A percentile compares a stretch with the other conserved stretches of the same genome.
Evolutionary conservation across 352 stramenopile species (phyloP).

Genomic region (Phytophthora boehmeriae): DNA sequence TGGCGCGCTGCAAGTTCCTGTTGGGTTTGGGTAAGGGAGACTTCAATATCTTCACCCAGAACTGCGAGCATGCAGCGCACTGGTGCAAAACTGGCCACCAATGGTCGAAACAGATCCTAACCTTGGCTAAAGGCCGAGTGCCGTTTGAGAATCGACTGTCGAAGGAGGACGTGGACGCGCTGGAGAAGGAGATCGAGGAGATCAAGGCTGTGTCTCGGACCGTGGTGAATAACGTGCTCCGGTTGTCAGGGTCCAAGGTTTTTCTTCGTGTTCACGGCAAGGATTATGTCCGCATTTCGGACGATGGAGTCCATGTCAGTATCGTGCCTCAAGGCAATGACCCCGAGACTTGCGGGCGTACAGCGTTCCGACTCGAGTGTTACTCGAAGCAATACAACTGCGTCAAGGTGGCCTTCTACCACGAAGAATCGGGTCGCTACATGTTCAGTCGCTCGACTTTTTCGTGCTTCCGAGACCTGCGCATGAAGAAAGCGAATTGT

Average conservation of each 20-base stretch:
- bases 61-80: slow-evolving; percentile 81
- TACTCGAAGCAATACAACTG: slow-evolving; percentile 82
- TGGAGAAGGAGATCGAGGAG: slow-evolving; percentile 66
- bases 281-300: slow-evolving; percentile 53
- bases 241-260: slow-evolving; percentile 56
- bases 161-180: slow-evolving; percentile 66
- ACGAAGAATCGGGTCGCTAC: slow-evolving; percentile 60
- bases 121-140: slow-evolving; percentile 48
- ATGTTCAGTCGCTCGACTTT: slow-evolving; percentile 81
- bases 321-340: slow-evolving; percentile 46
- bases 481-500: slow-evolving; percentile 74
- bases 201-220: slow-evolving; percentile 63
- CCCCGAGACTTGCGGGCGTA: slow-evolving; percentile 43
- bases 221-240: slow-evolving; percentile 67
- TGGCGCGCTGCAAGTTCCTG: slow-evolving; percentile 77
- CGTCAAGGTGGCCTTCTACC: slow-evolving; percentile 77
- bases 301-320: slow-evolving; percentile 50
- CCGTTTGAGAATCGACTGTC: slow-evolving; percentile 67
- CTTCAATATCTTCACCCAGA: slow-evolving; percentile 84
- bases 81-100: slow-evolving; percentile 84
- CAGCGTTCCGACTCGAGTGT: slow-evolving; percentile 61
- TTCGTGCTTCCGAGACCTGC: slow-evolving; percentile 74
- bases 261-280: slow-evolving; percentile 69
- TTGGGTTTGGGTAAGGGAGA: slow-evolving; percentile 69
- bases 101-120: slow-evolving; percentile 78